Base-by-base conservation (phyloP, 352 stramenopile species). In the Vaucheria bursata region DNA sequence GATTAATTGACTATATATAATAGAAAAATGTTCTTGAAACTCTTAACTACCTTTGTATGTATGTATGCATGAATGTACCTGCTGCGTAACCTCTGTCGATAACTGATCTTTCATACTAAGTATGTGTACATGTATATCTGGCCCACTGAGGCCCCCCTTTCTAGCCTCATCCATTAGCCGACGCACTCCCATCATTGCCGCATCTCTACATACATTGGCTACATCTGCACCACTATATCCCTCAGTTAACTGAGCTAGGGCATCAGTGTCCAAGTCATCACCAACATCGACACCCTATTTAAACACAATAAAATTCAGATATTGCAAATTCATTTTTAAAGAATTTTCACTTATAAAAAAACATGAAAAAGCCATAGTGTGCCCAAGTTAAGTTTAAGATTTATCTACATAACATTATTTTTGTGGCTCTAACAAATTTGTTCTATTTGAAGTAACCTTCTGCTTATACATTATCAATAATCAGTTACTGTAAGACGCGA, bases 221-320 rank as follows among this genome's bases (percentile, higher is more conserved):
- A 96, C 88, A 77, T 96, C 91, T 7, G 91, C 89, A 29, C 91
- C 91, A 70, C 87, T 93, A 82, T 96, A 95, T 0, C 89, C 88
- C 36, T 96, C 90, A 0, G 89, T 85, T 0, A 86, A 87, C 0
- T 93, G 81, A 7, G 94, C 91, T 32, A 97, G 87, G 33, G 78
- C 84, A 0, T 89, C 83, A 4, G 92, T 59, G 35, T 92, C 79
- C 1, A 94, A 79, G 67, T 90, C 87, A 1, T 79, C 38, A 36
- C 79, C 75, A 33, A 85, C 68, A 66, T 80, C 8, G 31, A 50
- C 8, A 29, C 18, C 59, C 59, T 69, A 29, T 25, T 59, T 25
- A 59, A 25, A 18, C 12, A 59, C 18, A 59, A n/a, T n/a, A n/a
- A n/a, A n/a, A n/a, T 50, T 87, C 59, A 70, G 1, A 85, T 77